Evolutionary conservation across 345 rosid genomes (phyloP), one percentile per base, ranked within the genome.

Genomic region (Psidium friedrichsthalianum): DNA sequence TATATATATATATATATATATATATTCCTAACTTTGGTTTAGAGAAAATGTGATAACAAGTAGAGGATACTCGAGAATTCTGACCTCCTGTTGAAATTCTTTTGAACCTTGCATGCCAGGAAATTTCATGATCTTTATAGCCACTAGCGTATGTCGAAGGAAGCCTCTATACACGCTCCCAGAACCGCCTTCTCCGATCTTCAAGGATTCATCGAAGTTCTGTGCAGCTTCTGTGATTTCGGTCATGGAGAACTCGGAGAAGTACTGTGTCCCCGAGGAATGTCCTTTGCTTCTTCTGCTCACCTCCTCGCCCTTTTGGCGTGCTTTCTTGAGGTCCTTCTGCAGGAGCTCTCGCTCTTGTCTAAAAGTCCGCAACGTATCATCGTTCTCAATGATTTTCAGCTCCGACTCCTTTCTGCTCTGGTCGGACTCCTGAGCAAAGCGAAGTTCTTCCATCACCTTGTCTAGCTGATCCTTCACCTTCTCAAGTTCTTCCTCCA

Each of bases 31-130:
- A n/a, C 6, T 58, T 59, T 59, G 40, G 9, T 59, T 59, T 14
- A 59, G 74, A 59, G 74, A 27, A 61, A 61, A 29, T 40, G 14
- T 3, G 11, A 27, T 27, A 61, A 29, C 42, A 14, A 29, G 78
- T 64, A 64, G 44, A 64, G 44, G 78, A 64, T 32, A 64, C 6
- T 16, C 22, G 7, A 56, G 27, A 83, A 9, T 29, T 55, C 6
- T 36, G 11, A 83, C 87, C 87, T 86, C 87, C 54, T 83, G 85
- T 42, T 86, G 69, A 74, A 86, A 83, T 40, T 83, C 78, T 27
- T 82, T 5, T 36, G 83, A 44, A 11, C 83, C 84, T 42, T 25
- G 83, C 51, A 2, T 25, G 74, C 58, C 7, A 76, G 10, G 47
- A 54, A 49, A 5, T 11, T 42, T 42, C 22, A 86, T 12, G 47